Evolutionary conservation across 345 rosid genomes (phyloP).

Genomic region (Citrus australasica): DNA sequence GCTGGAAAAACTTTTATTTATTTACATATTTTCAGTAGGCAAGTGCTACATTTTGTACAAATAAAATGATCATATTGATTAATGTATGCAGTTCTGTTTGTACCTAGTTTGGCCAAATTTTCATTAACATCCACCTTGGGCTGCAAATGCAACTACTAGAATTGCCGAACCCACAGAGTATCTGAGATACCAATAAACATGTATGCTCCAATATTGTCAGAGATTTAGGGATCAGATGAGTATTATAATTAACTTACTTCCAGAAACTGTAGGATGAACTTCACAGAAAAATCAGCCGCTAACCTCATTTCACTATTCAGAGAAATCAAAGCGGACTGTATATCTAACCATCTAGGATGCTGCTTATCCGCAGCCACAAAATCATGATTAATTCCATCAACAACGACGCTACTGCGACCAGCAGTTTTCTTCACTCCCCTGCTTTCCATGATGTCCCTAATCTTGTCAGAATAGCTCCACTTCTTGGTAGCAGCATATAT

Average conservation of each 20-base stretch:
- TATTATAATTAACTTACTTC: background rate
- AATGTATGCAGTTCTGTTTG: background rate
- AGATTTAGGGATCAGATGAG: too few relatives aligned
- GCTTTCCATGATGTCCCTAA: conserved; percentile 48
- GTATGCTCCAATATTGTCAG: background rate
- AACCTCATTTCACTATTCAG: conserved; percentile 35
- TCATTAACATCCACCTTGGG: background rate
- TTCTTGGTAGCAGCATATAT: conserved; percentile 43
- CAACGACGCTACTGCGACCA: conserved; percentile 41
- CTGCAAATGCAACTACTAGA: background rate
- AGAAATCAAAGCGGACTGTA: conserved; percentile 23
- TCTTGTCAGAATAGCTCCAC: conserved; percentile 41
- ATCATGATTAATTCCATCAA: conserved; percentile 36
- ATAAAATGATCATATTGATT: background rate
- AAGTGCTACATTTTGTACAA: background rate
- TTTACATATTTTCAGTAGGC: background rate
- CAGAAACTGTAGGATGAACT: background rate
- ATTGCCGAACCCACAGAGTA: background rate
- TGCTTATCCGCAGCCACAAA: conserved; percentile 47
- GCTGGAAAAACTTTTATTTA: background rate
- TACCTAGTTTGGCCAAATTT: background rate
- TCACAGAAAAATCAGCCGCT: background rate
- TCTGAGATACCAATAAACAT: background rate
- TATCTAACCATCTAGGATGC: conserved; percentile 41
- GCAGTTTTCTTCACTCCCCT: conserved; percentile 49